Percentiles rank a stretch among this genome's conserved stretches.
Evolutionary conservation across 306 rosid genomes (phyloP).

Genomic region (Cucurbita ficifolia): DNA sequence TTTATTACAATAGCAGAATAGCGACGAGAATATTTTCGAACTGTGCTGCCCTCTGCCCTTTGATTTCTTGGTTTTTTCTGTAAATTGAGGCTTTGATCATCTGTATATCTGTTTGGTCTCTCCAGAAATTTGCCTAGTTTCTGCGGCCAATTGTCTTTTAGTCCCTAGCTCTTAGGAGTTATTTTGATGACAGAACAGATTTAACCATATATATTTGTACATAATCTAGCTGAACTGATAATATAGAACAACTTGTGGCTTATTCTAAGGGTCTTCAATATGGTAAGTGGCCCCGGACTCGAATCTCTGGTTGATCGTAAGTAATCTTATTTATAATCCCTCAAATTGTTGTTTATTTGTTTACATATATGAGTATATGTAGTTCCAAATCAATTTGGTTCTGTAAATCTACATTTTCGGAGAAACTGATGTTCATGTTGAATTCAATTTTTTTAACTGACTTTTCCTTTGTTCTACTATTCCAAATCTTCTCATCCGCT

Average conservation of each 20-base stretch:
- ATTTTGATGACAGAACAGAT: neutral
- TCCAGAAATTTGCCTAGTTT: too few relatives aligned
- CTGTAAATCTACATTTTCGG: too few relatives aligned
- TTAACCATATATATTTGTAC: neutral
- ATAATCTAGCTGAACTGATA: neutral
- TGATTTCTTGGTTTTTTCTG: neutral
- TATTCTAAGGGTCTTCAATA: conserved; percentile 2
- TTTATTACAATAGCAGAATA: neutral
- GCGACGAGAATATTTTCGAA: neutral
- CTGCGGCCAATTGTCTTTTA: neutral
- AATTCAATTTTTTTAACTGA: too few relatives aligned
- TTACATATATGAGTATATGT: neutral
- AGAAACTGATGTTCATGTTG: too few relatives aligned
- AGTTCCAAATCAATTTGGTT: too few relatives aligned
- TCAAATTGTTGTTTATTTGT: neutral
- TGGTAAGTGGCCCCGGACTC: conserved; percentile 37
- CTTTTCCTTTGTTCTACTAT: neutral
- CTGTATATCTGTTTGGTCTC: neutral
- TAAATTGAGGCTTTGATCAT: neutral
- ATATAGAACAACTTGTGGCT: neutral
- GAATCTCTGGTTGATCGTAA: conserved; percentile 49
- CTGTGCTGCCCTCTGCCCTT: neutral
- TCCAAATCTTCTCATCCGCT: neutral
- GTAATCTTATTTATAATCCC: neutral
- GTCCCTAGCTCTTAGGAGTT: neutral